Evolutionary conservation across 2,329 filamentous ascomycete species (phyloP).

Genomic region (Chaetomiaceae sp.): DNA sequence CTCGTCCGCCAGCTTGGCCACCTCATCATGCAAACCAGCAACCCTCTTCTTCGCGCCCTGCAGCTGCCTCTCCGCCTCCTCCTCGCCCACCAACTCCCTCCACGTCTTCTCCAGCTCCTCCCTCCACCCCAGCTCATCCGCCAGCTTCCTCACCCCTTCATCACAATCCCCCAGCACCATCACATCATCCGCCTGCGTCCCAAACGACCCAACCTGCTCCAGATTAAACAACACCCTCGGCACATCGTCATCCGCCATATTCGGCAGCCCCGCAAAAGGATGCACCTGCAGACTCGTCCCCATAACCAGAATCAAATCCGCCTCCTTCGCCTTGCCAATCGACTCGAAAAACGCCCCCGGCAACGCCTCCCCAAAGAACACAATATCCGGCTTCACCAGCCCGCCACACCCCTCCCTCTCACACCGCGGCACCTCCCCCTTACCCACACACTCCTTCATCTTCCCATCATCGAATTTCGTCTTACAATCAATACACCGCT

Average conservation of each 20-base stretch:
- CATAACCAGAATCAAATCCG: conserved; percentile 68
- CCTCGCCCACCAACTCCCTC: conserved; percentile 61
- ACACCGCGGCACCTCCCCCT: conserved; percentile 68
- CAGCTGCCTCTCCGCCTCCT: conserved; percentile 50
- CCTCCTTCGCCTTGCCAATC: conserved; percentile 43
- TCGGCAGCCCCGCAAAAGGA: conserved; percentile 80
- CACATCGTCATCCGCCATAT: conserved; percentile 53
- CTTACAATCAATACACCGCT: conserved; percentile 88
- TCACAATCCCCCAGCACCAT: conserved; percentile 80
- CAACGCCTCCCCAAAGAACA: conserved; percentile 73
- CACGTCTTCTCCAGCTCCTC: conserved; percentile 77
- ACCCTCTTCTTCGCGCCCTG: conserved; percentile 32
- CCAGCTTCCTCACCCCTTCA: conserved; percentile 70
- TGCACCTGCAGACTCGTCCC: conserved; percentile 85
- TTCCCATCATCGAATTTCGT: conserved; percentile 62
- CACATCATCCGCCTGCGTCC: conserved; percentile 77
- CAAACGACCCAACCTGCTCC: conserved; percentile 75
- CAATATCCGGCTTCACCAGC: conserved; percentile 88
- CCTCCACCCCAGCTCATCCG: conserved; percentile 76
- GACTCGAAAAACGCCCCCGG: conserved; percentile 62
- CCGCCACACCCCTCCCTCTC: conserved; percentile 58
- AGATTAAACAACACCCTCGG: conserved; percentile 85
- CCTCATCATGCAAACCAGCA: conserved; percentile 40
- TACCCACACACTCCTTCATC: conserved; percentile 67
- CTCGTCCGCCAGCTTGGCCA: conserved; percentile 33